Evolutionary conservation across 371 early-diverging fungal species (phyloP), one percentile per base, ranked within the genome.

Genomic region (Circinella umbellata): DNA sequence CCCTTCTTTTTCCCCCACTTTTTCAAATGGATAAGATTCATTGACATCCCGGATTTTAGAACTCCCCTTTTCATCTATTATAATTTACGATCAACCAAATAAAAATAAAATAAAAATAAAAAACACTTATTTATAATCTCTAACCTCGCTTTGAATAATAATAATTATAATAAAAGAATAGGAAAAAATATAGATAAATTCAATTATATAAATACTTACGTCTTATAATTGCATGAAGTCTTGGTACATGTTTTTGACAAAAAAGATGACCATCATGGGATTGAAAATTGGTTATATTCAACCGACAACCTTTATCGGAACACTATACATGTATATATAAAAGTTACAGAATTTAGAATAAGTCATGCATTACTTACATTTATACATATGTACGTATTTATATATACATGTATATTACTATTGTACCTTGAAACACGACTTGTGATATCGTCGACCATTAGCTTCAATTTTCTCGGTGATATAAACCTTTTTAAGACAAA

Each of bases 391-490:
- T 27, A 27, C 27, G 27, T 27, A 27, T 27, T 51, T 14, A 15
- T 14, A 51, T 51, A 51, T 14, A 27, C 2, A 51, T 51, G 3
- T 13, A 17, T 34, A 14, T 20, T 49, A 48, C 36, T 36, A 61
- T 35, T 47, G 51, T 77, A 84, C 87, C 84, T 82, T 84, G 78
- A 86, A 80, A 67, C 86, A 83, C 14, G 77, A 71, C 63, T 87
- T 86, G 66, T 89, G 89, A 71, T 85, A 90, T 66, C 81, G 80
- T 49, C 80, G 76, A 11, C 81, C 79, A 46, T 88, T 88, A 9
- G 87, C 89, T 46, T 88, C 89, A 34, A 88, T 71, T 74, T 88
- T 89, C 67, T 90, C 89, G 62, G 84, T 87, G 35, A 85, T 73
- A 74, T 89, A 90, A 3, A 90, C 91, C 15, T 74, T 87, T 74